Evolutionary conservation across 1,284 basidiomycete genomes (phyloP).

Genomic region (Fomes fomentarius): DNA sequence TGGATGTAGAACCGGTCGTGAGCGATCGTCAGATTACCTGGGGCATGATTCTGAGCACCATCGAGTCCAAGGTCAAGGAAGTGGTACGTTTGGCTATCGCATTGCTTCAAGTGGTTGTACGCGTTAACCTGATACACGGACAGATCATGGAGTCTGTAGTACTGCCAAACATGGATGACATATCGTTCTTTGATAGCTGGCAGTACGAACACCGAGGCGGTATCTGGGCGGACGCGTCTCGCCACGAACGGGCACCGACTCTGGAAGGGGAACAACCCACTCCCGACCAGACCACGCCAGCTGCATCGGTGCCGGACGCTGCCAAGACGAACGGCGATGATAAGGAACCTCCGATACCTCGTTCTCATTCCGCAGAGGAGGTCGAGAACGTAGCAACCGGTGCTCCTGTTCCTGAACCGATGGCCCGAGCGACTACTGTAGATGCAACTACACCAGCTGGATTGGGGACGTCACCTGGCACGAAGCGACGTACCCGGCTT

Average conservation of each 20-base stretch:
- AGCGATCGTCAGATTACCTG: constrained; percentile 92
- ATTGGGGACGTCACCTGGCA: constrained; percentile 9
- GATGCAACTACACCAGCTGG: constrained; percentile 19
- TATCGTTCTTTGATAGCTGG: constrained; percentile 90
- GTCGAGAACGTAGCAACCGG: constrained; percentile 9
- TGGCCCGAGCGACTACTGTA: constrained; percentile 23
- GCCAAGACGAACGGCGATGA: constrained; percentile 25
- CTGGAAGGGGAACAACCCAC: constrained; percentile 16
- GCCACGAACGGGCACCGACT: constrained; percentile 42
- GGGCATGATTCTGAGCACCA: constrained; percentile 88
- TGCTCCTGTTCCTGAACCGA: constrained; percentile 12
- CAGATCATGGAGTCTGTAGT: constrained; percentile 94
- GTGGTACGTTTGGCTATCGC: constrained; percentile 68
- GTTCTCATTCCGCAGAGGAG: constrained; percentile 38
- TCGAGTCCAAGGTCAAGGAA: constrained; percentile 88
- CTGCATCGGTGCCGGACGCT: constrained; percentile 26
- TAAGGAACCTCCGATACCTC: constrained; percentile 28
- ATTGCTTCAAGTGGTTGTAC: background rate
- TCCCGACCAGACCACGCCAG: constrained; percentile 25
- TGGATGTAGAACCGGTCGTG: constrained; percentile 92
- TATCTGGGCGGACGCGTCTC: constrained; percentile 84
- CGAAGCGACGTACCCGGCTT: constrained; percentile 46
- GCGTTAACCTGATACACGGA: background rate
- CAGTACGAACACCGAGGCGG: constrained; percentile 78
- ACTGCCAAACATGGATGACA: constrained; percentile 97